Evolutionary conservation across 225 moss, liverwort and hornwort species (phyloP), one percentile per base, ranked within the genome.

Genomic region (Rhytidiadelphus loreus): DNA sequence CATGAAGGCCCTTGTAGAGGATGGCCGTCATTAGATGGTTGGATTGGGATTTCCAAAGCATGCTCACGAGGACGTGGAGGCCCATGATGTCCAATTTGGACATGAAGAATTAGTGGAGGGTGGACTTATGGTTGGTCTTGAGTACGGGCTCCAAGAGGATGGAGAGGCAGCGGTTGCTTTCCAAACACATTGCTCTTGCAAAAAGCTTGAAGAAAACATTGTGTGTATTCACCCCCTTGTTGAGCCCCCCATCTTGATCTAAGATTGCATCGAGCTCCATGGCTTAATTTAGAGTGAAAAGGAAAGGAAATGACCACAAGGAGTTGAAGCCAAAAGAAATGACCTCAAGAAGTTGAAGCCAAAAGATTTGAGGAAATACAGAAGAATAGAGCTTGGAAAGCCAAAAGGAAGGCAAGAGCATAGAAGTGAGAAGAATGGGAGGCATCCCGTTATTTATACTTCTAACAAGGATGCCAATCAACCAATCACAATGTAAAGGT

Each of bases 71-170:
- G 19, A 53, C 0, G 5, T 76, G 35, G 23, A 53, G 76, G 53
- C 53, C 35, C 0, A 0, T 23, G 14, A 76, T 12, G 13, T 23
- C 0, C 2, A 0, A 75, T 21, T 75, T 50, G 19, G 33, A 3
- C 50, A 21, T 52, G 33, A 75, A 52, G 50, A 75, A 4, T 5
- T 52, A 22, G 8, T 23, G 35, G 14, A 53, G 76, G 4, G 23
- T 53, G 35, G 9, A 22, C 22, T 22, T 35, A 2, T 35, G 8
- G 3, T 52, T 53, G 8, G 50, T 75, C 12, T 76, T 76, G 22
- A 76, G 28, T 0, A 76, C 0, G 3, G 22, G 5, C 76, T 76
- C 52, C 76, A 53, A 76, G 22, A 76, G 9, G 5, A 76, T 76
- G 52, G 76, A 76, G 22, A 52, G 35, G 5, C 0, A 2, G 4